Evolutionary conservation across 441 rosid species (phyloP).

Genomic region (Mallotus repandus): DNA sequence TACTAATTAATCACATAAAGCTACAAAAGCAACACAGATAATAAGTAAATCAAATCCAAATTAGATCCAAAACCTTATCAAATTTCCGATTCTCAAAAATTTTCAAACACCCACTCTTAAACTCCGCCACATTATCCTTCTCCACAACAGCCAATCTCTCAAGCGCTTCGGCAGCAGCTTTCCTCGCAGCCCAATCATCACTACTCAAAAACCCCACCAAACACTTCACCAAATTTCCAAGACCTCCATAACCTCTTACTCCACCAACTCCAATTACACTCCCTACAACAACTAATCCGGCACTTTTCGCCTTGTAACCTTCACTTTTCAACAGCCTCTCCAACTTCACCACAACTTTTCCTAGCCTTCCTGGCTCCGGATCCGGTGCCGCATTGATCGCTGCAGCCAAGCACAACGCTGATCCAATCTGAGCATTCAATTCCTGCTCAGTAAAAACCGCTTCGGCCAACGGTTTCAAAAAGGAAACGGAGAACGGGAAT

Average conservation of each 20-base stretch:
- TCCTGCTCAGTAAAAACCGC: constrained; percentile 93
- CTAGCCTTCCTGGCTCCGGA: constrained; percentile 59
- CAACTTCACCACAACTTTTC: constrained; percentile 47
- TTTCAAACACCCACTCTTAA: constrained; percentile 62
- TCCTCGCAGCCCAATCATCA: constrained; percentile 84
- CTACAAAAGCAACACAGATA: not conserved
- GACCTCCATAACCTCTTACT: constrained; percentile 34
- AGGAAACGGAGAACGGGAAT: constrained; percentile 52
- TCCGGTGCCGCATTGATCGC: constrained; percentile 72
- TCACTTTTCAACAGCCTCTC: constrained; percentile 72
- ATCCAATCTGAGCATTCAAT: constrained; percentile 67
- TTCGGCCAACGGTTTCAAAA: constrained; percentile 72
- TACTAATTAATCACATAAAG: not conserved
- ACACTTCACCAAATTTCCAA: constrained; percentile 57
- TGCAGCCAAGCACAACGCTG: constrained; percentile 79
- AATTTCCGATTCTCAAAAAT: constrained; percentile 68
- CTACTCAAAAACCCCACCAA: constrained; percentile 62
- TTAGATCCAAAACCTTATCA: constrained; percentile 58
- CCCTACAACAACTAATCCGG: constrained; percentile 67
- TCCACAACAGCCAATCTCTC: constrained; percentile 67
- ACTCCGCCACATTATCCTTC: constrained; percentile 62
- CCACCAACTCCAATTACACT: constrained; percentile 84
- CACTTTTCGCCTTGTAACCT: constrained; percentile 72
- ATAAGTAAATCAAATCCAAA: not conserved
- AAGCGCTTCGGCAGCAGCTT: constrained; percentile 84